Conservation (phyloP, 805 yeast genomes). For the Saccharomyces jurei region DNA sequence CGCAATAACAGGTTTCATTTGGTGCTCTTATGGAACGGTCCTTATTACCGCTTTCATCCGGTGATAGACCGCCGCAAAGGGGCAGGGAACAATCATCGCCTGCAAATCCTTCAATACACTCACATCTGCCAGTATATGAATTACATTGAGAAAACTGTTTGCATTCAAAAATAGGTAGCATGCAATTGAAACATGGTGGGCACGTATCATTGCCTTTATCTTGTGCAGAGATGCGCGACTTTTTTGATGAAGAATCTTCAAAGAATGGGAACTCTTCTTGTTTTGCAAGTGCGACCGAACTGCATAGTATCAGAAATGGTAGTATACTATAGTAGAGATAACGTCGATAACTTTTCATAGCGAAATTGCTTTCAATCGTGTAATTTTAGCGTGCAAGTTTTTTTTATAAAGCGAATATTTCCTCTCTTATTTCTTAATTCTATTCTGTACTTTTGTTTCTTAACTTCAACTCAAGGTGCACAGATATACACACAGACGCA, state of each 20-base stretch:
- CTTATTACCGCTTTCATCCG: constrained; percentile 38
- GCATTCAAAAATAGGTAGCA: constrained; percentile 82
- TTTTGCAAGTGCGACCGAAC: not conserved
- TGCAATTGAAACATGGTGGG: constrained; percentile 93
- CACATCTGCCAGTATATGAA: constrained; percentile 81
- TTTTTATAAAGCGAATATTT: not conserved
- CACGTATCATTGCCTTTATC: constrained; percentile 38
- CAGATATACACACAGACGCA: not conserved
- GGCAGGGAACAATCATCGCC: constrained; percentile 90
- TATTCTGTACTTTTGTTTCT: not conserved
- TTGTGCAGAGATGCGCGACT: not conserved
- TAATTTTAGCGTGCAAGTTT: not conserved
- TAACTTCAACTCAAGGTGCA: not conserved
- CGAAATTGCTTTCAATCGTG: not conserved
- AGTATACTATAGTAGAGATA: not conserved
- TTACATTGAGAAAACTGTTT: constrained; percentile 87
- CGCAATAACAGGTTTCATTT: constrained; percentile 53
- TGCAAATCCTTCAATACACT: constrained; percentile 87
- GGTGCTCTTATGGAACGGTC: constrained; percentile 54
- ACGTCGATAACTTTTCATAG: not conserved
- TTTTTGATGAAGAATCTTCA: not conserved
- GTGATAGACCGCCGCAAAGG: constrained; percentile 70
- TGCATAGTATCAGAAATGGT: not conserved
- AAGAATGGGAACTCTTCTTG: not conserved
- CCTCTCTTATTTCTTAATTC: not conserved